Percentiles rank a stretch among this genome's conserved stretches.
These are phyloP conservation scores for Aegilops speltoides DNA, from an alignment of 176 grass and related monocot species.

Conservation along the genomic window DNA sequence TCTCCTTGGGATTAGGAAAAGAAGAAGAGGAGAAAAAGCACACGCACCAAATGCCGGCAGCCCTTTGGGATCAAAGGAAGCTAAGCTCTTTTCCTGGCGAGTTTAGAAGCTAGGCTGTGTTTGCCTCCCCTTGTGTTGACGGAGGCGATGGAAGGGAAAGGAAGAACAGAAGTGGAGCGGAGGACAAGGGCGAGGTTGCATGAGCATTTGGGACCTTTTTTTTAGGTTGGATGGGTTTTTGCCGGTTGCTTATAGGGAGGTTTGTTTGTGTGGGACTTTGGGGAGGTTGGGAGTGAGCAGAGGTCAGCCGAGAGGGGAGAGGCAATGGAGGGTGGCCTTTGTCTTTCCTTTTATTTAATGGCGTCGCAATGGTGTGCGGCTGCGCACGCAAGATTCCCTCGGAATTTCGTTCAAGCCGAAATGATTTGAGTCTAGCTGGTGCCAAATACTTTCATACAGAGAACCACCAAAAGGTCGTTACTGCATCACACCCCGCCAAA, in stretches of 20 bases:
- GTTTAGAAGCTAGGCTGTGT: conserved; percentile 5
- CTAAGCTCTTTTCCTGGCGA: conserved; percentile 27
- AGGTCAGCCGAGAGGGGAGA: neutral
- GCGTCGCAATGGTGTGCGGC: conserved; percentile 24
- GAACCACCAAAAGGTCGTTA: neutral
- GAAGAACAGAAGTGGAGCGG: neutral
- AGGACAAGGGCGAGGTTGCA: neutral
- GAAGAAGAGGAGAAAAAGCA: conserved; percentile 5
- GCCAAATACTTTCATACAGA: neutral
- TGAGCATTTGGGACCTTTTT: neutral
- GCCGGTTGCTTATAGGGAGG: conserved; percentile 7
- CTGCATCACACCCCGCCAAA: neutral
- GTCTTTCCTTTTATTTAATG: conserved; percentile 34
- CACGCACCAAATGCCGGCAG: conserved; percentile 30
- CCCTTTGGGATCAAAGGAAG: conserved; percentile 37
- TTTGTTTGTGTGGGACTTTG: conserved; percentile 2
- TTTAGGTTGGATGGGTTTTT: conserved; percentile 6
- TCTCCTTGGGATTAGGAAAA: conserved; percentile 33
- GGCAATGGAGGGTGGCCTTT: conserved; percentile 28
- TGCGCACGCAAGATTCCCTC: conserved; percentile 39
- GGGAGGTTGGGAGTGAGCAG: conserved; percentile 26
- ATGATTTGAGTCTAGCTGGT: conserved; percentile 4
- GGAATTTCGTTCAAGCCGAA: conserved; percentile 30
- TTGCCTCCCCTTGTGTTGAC: conserved; percentile 14
- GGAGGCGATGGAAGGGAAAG: conserved; percentile 2